Conservation (phyloP, 768 basidiomycete genomes). For the Mrakia frigida region DNA sequence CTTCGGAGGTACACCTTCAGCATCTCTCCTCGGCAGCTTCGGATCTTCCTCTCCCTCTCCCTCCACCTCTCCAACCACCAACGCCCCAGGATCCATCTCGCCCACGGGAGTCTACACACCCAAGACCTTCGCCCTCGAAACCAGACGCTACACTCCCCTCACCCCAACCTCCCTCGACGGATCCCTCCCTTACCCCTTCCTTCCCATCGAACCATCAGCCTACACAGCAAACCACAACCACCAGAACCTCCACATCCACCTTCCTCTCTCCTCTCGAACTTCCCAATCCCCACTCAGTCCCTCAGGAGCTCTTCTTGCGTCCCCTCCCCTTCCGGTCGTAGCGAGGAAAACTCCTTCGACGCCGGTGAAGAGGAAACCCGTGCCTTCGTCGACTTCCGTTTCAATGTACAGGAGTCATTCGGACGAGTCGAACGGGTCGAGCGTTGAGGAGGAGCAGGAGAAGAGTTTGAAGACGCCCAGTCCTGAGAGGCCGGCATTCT, state of each 20-base stretch:
- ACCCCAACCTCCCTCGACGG: not conserved
- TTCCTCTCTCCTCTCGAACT: not conserved
- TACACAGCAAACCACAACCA: not conserved
- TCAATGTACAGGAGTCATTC: not conserved
- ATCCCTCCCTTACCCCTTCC: not conserved
- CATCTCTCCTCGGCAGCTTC: not conserved
- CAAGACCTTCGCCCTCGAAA: not conserved
- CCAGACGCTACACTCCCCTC: not conserved
- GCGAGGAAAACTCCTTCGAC: not conserved
- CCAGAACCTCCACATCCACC: not conserved
- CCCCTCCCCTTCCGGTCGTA: not conserved
- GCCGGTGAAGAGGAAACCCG: not conserved
- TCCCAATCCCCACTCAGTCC: not conserved
- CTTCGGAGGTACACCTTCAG: not conserved
- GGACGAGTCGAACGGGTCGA: not conserved
- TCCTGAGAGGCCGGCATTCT: not conserved
- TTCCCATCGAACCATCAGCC: not conserved
- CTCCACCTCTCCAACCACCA: not conserved
- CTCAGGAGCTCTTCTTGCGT: not conserved
- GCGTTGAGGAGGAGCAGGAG: not conserved
- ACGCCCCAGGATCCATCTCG: not conserved
- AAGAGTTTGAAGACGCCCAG: not conserved
- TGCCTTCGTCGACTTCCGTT: not conserved
- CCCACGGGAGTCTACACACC: constrained; percentile 3
- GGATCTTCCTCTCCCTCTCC: not conserved